phyloP scores from a whole-genome alignment of 2,329 filamentous ascomycete species.

The Beauveria sp. region DNA sequence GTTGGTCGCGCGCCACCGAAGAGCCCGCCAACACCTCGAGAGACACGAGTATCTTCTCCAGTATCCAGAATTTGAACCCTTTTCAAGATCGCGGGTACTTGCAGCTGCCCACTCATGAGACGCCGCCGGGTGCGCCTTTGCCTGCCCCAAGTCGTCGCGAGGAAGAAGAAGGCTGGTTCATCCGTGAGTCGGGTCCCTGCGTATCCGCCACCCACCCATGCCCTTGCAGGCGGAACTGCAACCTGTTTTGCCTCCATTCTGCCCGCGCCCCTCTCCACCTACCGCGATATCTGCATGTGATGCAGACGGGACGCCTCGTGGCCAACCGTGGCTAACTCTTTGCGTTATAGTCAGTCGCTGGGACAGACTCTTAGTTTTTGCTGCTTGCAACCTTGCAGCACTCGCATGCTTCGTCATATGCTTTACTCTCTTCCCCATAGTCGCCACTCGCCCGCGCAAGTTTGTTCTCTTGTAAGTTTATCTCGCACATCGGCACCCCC shows the following conservation, averaged over 20 bases:
- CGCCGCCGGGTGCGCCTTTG: slow-evolving; percentile 68
- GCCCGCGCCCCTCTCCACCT: slow-evolving; percentile 17
- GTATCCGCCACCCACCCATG: slow-evolving; percentile 16
- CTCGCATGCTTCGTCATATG: slow-evolving; percentile 88
- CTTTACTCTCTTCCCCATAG: slow-evolving; percentile 81
- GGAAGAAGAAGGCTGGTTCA: slow-evolving; percentile 94
- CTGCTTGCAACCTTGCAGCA: slow-evolving; percentile 81
- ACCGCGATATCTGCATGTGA: slow-evolving; percentile 32
- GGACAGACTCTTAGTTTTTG: slow-evolving; percentile 91
- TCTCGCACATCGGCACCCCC: slow-evolving; percentile 10
- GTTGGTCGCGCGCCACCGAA: slow-evolving; percentile 86
- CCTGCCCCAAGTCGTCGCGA: slow-evolving; percentile 79
- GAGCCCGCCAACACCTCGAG: slow-evolving; percentile 64
- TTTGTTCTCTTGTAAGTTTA: slow-evolving; percentile 90
- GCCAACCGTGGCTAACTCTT: slow-evolving; percentile 31
- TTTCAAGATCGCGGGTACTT: slow-evolving; percentile 85
- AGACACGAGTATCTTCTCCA: slow-evolving; percentile 68
- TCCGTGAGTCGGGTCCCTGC: slow-evolving; percentile 58
- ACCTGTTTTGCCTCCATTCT: slow-evolving; percentile 35
- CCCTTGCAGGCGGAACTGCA: slow-evolving; percentile 32
- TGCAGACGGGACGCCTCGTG: slow-evolving; percentile 34
- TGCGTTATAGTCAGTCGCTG: slow-evolving; percentile 76
- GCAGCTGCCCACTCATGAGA: slow-evolving; percentile 76
- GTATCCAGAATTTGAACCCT: slow-evolving; percentile 78
- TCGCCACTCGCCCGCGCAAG: slow-evolving; percentile 77